Evolutionary conservation across 2,329 filamentous ascomycete species (phyloP), one percentile per base, ranked within the genome.

Genomic region (Grosmannia serpens): DNA sequence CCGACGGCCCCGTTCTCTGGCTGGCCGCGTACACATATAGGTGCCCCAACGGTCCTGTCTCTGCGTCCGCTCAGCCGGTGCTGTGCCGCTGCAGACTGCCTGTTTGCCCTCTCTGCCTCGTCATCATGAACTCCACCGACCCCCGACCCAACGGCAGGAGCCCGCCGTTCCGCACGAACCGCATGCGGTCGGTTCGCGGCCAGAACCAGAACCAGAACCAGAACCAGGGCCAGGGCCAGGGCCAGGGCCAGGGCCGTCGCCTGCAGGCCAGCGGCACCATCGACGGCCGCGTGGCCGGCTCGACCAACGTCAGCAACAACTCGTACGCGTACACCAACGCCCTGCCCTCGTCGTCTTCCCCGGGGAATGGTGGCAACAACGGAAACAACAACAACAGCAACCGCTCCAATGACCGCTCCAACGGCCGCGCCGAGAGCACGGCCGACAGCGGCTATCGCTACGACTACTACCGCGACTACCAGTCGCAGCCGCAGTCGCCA

Each of bases 121-220:
- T 17, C 35, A 50, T 11, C 35, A 62, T 62, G 60, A 62, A 59
- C 50, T 62, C 60, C 3, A 60, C 60, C 33, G 54, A 60, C 31
- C 60, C 60, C n/a, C 60, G 60, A 35, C 56, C 60, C 20, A 53
- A 56, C 24, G 53, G 50, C 51, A 33, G n/a, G 26, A 35, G 47
- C 57, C 50, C 52, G 3, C n/a, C 31, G 5, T 41, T 60, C 59
- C 38, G 24, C 26, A 8, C 33, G 53, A 27, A 24, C 41, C 11
- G 13, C 17, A 1, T 49, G 53, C 57, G 27, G 24, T 26, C 27
- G 6, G 29, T 6, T 20, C 17, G 17, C 51, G 53, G 8, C 35
- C 15, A n/a, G 51, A 38, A 11, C 27, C 27, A 20, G 51, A 38
- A 20, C 8, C 29, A 9, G 24, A 11, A 7, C 10, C 50, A 52